A percentile compares a stretch with the other conserved stretches of the same genome.
Conservation (phyloP, 768 basidiomycete species). For the Rubroboletus satanas region DNA sequence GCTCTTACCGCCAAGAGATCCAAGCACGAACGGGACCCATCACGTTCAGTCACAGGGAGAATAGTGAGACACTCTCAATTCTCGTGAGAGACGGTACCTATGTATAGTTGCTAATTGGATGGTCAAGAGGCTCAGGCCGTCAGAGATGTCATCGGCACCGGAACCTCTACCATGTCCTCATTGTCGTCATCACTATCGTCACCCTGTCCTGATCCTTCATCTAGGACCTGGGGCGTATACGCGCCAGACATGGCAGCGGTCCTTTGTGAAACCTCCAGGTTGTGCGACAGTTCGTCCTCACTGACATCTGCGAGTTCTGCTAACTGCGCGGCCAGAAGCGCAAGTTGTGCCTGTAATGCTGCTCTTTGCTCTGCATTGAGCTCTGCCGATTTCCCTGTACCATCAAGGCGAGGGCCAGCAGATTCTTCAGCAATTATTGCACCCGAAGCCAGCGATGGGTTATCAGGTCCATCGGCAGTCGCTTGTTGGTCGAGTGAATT, state of each 20-base stretch:
- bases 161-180: slow-evolving; percentile 30
- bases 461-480: slow-evolving; percentile 1
- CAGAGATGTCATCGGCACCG: slow-evolving; percentile 19
- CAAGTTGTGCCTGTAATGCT: slow-evolving; percentile 69
- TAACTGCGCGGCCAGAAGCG: slow-evolving; percentile 67
- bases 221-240: background rate
- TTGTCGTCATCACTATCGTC: slow-evolving; percentile 14
- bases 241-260: background rate
- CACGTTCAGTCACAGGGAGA: background rate
- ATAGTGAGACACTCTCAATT: background rate
- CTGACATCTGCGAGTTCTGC: slow-evolving; percentile 55
- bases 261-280: slow-evolving; percentile 17
- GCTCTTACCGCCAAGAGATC: background rate
- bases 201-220: slow-evolving; percentile 6
- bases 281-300: slow-evolving; percentile 30
- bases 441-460: slow-evolving; percentile 1
- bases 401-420: slow-evolving; percentile 2
- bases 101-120: background rate
- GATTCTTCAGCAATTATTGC: background rate
- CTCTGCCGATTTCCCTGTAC: slow-evolving; percentile 15
- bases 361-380: slow-evolving; percentile 51
- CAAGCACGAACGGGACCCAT: background rate
- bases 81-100: background rate
- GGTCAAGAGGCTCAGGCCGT: slow-evolving; percentile 6
- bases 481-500: slow-evolving; percentile 1